Evolutionary conservation across 129 eudicot genomes (phyloP).

Genomic region (Logfia minima): DNA sequence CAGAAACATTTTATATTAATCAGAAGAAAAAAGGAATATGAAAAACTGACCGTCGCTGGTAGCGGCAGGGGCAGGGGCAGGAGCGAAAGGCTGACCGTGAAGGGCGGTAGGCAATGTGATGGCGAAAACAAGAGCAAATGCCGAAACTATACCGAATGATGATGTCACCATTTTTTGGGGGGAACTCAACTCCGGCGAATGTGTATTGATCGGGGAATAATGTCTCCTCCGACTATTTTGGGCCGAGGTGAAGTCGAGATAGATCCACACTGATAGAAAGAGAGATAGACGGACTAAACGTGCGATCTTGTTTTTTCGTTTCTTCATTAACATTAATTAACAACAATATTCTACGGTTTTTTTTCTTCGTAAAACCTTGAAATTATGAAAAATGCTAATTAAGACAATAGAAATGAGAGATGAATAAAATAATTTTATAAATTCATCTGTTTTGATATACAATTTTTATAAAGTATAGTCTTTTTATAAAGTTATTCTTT

Average conservation of each 20-base stretch:
- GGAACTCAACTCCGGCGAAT: conserved; percentile 25
- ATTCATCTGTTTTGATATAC: no score
- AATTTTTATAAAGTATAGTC: no score
- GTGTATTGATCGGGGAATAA: conserved; percentile 10
- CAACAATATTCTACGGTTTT: no score
- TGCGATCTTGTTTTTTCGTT: conserved; percentile 11
- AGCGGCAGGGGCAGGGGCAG: conserved; percentile 46
- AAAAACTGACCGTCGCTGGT: conserved; percentile 61
- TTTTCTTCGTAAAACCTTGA: no score
- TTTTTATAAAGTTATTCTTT: no score
- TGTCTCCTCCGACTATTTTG: conserved; percentile 16
- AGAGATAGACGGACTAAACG: neutral
- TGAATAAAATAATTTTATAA: no score
- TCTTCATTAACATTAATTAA: no score
- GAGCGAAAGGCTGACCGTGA: conserved; percentile 58
- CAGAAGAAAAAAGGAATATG: no score
- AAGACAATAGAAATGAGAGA: no score
- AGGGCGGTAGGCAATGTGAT: conserved; percentile 52
- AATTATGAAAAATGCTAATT: no score
- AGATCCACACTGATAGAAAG: neutral
- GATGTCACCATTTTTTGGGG: conserved; percentile 29
- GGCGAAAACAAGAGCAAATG: conserved; percentile 43
- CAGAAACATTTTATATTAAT: no score
- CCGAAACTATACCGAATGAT: conserved; percentile 35
- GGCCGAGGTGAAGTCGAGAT: conserved; percentile 17